Base-by-base conservation (phyloP, 2,329 filamentous ascomycete genomes). In the Xylaria sp. region DNA sequence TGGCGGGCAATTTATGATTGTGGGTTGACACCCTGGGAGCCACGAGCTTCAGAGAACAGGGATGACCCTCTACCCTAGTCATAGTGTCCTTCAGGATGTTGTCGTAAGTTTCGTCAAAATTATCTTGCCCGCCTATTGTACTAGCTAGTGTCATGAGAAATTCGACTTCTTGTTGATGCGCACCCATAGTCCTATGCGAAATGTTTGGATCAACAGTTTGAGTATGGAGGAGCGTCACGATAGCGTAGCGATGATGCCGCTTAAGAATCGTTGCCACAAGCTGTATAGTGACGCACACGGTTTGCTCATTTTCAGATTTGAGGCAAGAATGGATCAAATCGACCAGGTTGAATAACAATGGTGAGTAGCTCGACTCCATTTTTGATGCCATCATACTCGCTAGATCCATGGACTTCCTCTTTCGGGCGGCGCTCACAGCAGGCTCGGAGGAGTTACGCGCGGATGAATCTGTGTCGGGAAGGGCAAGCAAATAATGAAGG, bases 261-360 rank as follows among this genome's bases (percentile, higher is more conserved):
- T 90, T 89, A 60, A 98, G 82, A 66, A 99, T 92, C 11, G 92
- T 89, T 2, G 92, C 94, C 15, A 96, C 85, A 6, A 99, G 83
- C 69, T 94, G 93, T 47, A 99, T 82, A 0, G 94, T 96, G 11
- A 96, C 92, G 66, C 92, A 88, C 15, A 97, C 90, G 0, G 95
- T 98, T 74, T 97, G 94, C 55, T 91, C 86, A 71, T 95, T 97
- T 46, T 85, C 84, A 0, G 95, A 98, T 61, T 88, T 85, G 25
- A 97, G 81, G 71, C 94, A 96, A 37, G 93, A 91, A 2, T 96
- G 83, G 31, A 97, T 89, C 12, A 99, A 84, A 77, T 99, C 95
- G 23, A 96, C 92, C 9, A 99, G 81, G 73, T 96, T 98, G 80
- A 97, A 99, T 0, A 99, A 82, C 14, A 92, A 85, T 0, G 95